Base-by-base conservation (phyloP, 345 rosid species). In the Citropsis articulata region DNA sequence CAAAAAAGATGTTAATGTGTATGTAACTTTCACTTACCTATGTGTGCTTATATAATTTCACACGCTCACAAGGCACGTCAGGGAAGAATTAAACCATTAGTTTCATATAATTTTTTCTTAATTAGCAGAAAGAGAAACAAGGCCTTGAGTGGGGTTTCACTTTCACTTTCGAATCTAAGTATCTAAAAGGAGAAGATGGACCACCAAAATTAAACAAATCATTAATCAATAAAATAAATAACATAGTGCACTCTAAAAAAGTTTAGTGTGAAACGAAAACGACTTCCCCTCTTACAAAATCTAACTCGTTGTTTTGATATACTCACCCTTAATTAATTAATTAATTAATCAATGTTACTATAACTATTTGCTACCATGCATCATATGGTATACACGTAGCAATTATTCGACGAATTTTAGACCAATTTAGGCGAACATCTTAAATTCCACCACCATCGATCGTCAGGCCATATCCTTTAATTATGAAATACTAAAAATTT, bases 81-180 rank as follows among this genome's bases (percentile, higher is more conserved):
- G 33, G 63, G 9, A 40, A 42, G 28, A 5, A 40, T 16, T 5
- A 21, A n/a, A 40, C 40, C 25, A 77, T 77, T 25, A 50, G 48
- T 75, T 62, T 55, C 57, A 18, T 30, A 57, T 53, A 22, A 82
- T 16, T 31, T 65, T 70, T 38, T 55, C 42, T 67, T 48, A 66
- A 70, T 77, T 57, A 62, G 50, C 25, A 40, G 56, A 83, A 81
- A 79, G 71, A 16, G 59, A 73, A 76, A 56, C 68, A 25, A 25
- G 65, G 53, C 21, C n/a, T 53, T 48, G 35, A 81, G 81, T 85
- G 83, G 81, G 79, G 69, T 82, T 62, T 80, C 81, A 71, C 80
- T 85, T 85, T 81, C 86, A 73, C 84, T 81, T 76, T 85, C 84
- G 83, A 83, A 81, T 83, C 86, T 45, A 45, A 66, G 56, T 65